Evolutionary conservation across 352 stramenopile genomes (phyloP), one percentile per base, ranked within the genome.

Genomic region (Pythium biforme): DNA sequence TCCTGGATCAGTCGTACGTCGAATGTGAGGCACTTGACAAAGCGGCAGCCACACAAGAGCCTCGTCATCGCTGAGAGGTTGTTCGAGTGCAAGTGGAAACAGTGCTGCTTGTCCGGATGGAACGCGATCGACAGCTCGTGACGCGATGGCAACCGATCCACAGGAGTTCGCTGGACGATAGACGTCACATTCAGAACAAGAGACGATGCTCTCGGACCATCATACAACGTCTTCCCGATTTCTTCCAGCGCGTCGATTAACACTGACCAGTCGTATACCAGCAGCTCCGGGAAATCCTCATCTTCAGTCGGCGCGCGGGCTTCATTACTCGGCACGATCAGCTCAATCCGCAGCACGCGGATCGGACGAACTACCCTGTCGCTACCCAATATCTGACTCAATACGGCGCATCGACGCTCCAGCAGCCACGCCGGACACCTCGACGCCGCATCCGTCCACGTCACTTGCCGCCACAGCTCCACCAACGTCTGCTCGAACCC

Each of bases 401-500:
- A n/a, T 7, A 47, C 51, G 5, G 6, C 20, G 15, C 25, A 7
- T 31, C 22, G n/a, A 4, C 33, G 39, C 51, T 47, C n/a, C 8
- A 47, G 8, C 3, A 58, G 29, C 34, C 3, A 45, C 12, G 9
- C 1, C n/a, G 51, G 34, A 37, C 51, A 58, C 20, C 46, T 29
- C 8, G n/a, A 37, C 17, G n/a, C 17, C 3, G 20, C 51, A n/a
- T 58, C 20, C 8, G 22, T 40, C 52, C 52, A 48, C 1, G 52
- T 26, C 23, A 59, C 39, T n/a, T 59, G 52, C 14, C 23, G 52
- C 39, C 39, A 51, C 22, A 59, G 37, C 23, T 59, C 52, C 17
- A 14, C 19, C 34, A 59, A 26, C 17, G 25, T 27, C 0, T 6
- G 6, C 23, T 50, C 39, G 11, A 26, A 50, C 11, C 25, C 52